Evolutionary conservation across 169 alveolate genomes (phyloP).

Genomic region (Plasmodium billcollinsi): DNA sequence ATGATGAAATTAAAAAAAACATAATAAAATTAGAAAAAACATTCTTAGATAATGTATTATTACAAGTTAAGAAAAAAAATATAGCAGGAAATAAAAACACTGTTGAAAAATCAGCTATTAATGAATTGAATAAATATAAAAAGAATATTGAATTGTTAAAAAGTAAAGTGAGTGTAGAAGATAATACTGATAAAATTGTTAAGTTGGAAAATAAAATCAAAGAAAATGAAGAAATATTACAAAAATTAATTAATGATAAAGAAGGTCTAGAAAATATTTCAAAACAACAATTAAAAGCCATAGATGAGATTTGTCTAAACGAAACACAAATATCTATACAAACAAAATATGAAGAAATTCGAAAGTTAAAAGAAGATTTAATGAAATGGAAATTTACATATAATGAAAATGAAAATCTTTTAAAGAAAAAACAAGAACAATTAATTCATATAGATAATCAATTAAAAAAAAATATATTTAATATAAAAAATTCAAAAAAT

Average conservation of each 20-base stretch:
- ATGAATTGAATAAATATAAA: slow-evolving; percentile 58
- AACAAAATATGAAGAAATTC: slow-evolving; percentile 73
- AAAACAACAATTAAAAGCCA: slow-evolving; percentile 63
- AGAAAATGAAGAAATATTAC: slow-evolving; percentile 73
- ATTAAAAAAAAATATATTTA: slow-evolving; percentile 51
- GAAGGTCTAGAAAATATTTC: slow-evolving; percentile 63
- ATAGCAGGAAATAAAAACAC: slow-evolving; percentile 35
- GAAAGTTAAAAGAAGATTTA: slow-evolving; percentile 56
- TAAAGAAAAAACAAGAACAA: slow-evolving; percentile 72
- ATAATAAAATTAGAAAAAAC: slow-evolving; percentile 45
- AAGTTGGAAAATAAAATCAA: slow-evolving; percentile 60
- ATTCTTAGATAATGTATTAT: slow-evolving; percentile 52
- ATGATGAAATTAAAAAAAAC: slow-evolving; percentile 44
- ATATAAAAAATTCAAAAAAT: slow-evolving; percentile 51
- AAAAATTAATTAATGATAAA: slow-evolving; percentile 62
- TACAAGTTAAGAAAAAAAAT: slow-evolving; percentile 55
- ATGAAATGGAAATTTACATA: slow-evolving; percentile 46
- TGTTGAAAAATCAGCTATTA: slow-evolving; percentile 65
- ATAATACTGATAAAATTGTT: slow-evolving; percentile 65
- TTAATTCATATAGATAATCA: slow-evolving; percentile 55
- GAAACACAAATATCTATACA: slow-evolving; percentile 73
- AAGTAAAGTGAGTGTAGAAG: slow-evolving; percentile 73
- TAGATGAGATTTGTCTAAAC: slow-evolving; percentile 69
- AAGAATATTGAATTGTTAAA: slow-evolving; percentile 62
- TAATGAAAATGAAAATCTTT: slow-evolving; percentile 46